Base-by-base conservation (phyloP, 768 basidiomycete genomes). In the Kwoniella sp. region DNA sequence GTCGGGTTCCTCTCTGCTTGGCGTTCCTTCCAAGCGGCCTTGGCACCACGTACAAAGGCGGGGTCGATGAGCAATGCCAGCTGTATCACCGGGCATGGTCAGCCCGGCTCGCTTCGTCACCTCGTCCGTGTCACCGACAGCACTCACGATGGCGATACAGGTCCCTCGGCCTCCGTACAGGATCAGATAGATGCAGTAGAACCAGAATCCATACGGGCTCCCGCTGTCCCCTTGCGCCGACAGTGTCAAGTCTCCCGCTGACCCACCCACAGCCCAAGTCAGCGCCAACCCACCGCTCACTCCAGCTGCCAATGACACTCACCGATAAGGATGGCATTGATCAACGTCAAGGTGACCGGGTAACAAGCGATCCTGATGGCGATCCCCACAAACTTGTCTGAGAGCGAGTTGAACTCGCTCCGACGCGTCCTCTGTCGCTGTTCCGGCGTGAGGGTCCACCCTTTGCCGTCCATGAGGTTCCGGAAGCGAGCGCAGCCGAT, bases 111-210 rank as follows among this genome's bases (percentile, higher is more conserved):
- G 5, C 43, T 28, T 10, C 14, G 7, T 29, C 43, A 11, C 27
- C 9, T 6, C 19, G 10, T 42, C 9, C 20, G 20, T n/a, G n/a
- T 17, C 7, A 45, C 10, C 14, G 19, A 7, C 7, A 39, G 17
- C 19, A 52, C 50, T 44, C n/a, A 52, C 50, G 11, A 28, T 37
- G 33, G 57, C 57, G 19, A 62, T 62, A 12, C 52, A 47, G 26
- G 59, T 59, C 6, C 63, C 63, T 41, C 63, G 33, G 3, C 54
- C 57, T 26, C 60, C 63, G 32, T 62, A 65, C 14, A 65, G 31
- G 29, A 61, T 51, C 19, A 58, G 47, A 37, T 60, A 61, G 12
- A 65, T 37, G 39, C 44, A 51, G 29, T 61, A 65, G 1, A 64
- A 45, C 25, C 31, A 49, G 29, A 45, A 62, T 6, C 46, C 34